Conservation (phyloP, 2,329 filamentous ascomycete genomes). For the Paradendryphiella salina region DNA sequence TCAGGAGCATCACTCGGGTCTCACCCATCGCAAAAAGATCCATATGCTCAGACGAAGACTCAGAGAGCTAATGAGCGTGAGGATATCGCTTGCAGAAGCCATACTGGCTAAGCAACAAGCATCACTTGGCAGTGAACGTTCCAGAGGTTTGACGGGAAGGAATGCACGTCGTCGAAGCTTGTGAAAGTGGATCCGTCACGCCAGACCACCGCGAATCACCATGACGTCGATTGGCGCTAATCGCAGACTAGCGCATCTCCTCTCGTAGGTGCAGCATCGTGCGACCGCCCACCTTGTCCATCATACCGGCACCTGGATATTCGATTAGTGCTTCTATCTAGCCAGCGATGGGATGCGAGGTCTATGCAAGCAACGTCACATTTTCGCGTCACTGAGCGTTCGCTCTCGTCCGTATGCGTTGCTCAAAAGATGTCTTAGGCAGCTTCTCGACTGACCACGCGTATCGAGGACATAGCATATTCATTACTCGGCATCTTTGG, state of each 20-base stretch:
- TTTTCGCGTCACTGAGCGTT: no score
- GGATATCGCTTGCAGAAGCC: slow-evolving; percentile 41
- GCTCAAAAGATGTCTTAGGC: slow-evolving; percentile 5
- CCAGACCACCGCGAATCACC: slow-evolving; percentile 9
- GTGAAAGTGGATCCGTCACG: slow-evolving; percentile 12
- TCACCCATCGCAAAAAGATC: slow-evolving; percentile 66
- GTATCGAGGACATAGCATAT: not conserved
- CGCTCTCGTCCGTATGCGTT: not conserved
- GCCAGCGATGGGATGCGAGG: no score
- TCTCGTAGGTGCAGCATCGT: not conserved
- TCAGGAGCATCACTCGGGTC: slow-evolving; percentile 16
- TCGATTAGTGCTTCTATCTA: no score
- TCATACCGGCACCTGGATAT: no score
- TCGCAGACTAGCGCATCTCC: not conserved
- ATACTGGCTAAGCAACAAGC: slow-evolving; percentile 29
- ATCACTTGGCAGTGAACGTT: slow-evolving; percentile 11
- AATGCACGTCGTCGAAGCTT: slow-evolving; percentile 11
- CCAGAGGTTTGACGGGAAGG: not conserved
- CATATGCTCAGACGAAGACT: slow-evolving; percentile 57
- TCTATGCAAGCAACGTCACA: no score
- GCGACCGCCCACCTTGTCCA: not conserved
- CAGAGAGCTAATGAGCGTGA: slow-evolving; percentile 52
- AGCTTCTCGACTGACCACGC: not conserved
- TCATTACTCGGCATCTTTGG: not conserved
- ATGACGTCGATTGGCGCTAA: slow-evolving; percentile 12